Evolutionary conservation across 1,139 yeast genomes (phyloP), one percentile per base, ranked within the genome.

Genomic region (Magnusiomyces suaveolens): DNA sequence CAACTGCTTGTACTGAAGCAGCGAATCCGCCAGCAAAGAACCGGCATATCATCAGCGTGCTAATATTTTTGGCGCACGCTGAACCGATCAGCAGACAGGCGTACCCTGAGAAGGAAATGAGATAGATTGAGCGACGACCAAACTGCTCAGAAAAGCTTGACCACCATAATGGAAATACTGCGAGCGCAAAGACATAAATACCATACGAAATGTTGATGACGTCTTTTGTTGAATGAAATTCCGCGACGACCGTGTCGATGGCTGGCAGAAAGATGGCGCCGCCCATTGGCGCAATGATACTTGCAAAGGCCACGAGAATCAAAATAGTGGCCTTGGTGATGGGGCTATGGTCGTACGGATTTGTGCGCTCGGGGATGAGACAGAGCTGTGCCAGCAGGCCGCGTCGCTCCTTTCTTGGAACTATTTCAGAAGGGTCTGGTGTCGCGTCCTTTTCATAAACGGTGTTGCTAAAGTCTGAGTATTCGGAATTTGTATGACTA

Each of bases 161-260:
- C 95, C 96, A 87, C 95, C 95, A 88, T 49, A 88, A 66, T 1
- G 96, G 96, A 63, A 87, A 82, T 1, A 87, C 74, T 16, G 96
- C 96, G 44, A 88, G 66, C 1, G 92, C 75, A 21, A 87, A 66
- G 29, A 87, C 69, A 65, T 87, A 87, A 14, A 87, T 77, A 63
- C 96, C 96, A 56, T 87, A 88, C 0, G 92, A 82, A n/a, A 87
- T 75, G 64, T 87, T 87, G 36, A 87, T 89, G 59, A 79, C 73
- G 25, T 82, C 72, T 1, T 75, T 76, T 2, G 79, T 65, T 0
- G 95, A 83, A 51, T 83, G 51, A 39, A 87, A 72, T 32, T 79
- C 80, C 0, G 58, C 57, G 3, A 78, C 77, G 46, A 87, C 77
- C 56, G 81, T 79, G n/a, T 49, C 51, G 48, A 87, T 79, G 0